phyloP scores from a whole-genome alignment of 768 basidiomycete species.

The Daedaleopsis nitida region DNA sequence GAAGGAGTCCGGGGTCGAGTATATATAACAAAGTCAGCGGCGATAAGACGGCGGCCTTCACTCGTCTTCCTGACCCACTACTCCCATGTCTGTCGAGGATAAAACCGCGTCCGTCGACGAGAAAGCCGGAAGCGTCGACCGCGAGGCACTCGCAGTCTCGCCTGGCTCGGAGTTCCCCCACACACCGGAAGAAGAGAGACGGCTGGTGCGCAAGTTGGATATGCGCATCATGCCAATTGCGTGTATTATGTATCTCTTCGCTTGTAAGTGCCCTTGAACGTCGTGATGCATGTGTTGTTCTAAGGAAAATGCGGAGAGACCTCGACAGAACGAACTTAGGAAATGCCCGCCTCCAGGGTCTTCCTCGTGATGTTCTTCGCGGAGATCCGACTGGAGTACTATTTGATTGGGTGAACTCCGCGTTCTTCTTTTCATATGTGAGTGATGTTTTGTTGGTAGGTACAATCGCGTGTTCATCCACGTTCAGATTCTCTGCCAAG shows the following conservation, averaged over 20 bases:
- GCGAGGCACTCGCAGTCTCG: neutral
- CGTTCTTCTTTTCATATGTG: conserved; percentile 82
- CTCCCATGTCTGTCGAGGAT: conserved; percentile 14
- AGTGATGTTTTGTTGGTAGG: conserved; percentile 22
- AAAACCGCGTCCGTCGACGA: conserved; percentile 16
- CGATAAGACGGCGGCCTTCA: neutral
- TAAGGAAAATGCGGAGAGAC: conserved; percentile 30
- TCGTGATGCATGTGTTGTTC: too few species aligned
- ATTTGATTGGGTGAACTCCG: conserved; percentile 80
- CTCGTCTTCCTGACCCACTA: neutral
- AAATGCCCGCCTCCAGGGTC: conserved; percentile 75
- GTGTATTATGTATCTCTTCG: conserved; percentile 75
- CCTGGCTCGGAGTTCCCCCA: neutral
- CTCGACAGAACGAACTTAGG: conserved; percentile 80
- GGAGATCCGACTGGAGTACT: conserved; percentile 68
- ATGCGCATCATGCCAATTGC: conserved; percentile 67
- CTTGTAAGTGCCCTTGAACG: conserved; percentile 50
- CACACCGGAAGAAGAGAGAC: conserved; percentile 44
- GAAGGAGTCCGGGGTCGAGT: neutral
- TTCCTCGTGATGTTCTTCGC: conserved; percentile 61
- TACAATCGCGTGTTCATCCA: too few species aligned
- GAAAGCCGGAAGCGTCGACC: conserved; percentile 5
- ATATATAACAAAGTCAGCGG: neutral
- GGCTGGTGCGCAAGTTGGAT: conserved; percentile 67
- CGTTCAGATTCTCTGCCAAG: conserved; percentile 63